A percentile compares a stretch with the other conserved stretches of the same genome.
Conservation (phyloP, 179 eudicot genomes). For the Spergularia azorica region DNA sequence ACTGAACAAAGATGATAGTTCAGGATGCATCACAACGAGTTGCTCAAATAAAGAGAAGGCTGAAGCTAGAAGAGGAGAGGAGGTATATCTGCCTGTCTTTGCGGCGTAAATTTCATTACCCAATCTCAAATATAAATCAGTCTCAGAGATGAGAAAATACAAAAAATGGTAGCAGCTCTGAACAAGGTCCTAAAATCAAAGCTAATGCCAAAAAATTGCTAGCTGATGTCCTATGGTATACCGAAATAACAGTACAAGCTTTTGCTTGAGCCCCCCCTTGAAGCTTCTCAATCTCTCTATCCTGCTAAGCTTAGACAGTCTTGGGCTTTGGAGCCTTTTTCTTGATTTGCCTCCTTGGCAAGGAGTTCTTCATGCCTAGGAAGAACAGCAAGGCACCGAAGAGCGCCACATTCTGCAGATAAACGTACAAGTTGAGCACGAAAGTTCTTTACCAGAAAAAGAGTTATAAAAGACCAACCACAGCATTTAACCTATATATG, state of each 20-base stretch:
- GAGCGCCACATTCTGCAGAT: constrained; percentile 40
- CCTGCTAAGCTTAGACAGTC: constrained; percentile 32
- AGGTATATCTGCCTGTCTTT: no score
- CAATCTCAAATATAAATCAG: background rate
- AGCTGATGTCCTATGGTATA: constrained; percentile 26
- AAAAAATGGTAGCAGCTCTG: background rate
- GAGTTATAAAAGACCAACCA: background rate
- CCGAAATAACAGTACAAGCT: constrained; percentile 24
- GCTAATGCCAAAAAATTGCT: constrained; percentile 20
- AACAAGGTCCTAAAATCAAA: constrained; percentile 17
- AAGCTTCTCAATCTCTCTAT: background rate
- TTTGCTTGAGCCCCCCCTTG: background rate
- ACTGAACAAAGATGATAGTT: no score
- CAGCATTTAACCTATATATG: background rate
- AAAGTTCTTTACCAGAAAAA: background rate
- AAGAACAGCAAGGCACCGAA: constrained; percentile 57
- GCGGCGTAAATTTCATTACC: background rate
- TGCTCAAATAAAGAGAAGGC: no score
- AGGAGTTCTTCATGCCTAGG: constrained; percentile 53
- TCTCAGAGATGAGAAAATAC: background rate
- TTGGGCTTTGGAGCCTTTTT: constrained; percentile 50
- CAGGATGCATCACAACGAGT: no score
- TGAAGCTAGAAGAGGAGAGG: background rate
- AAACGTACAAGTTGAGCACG: background rate
- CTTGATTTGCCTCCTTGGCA: constrained; percentile 42